These are phyloP conservation scores for Cutaneotrichosporon curvatum DNA, from an alignment of 1,284 basidiomycete species.

Conservation along the genomic window DNA sequence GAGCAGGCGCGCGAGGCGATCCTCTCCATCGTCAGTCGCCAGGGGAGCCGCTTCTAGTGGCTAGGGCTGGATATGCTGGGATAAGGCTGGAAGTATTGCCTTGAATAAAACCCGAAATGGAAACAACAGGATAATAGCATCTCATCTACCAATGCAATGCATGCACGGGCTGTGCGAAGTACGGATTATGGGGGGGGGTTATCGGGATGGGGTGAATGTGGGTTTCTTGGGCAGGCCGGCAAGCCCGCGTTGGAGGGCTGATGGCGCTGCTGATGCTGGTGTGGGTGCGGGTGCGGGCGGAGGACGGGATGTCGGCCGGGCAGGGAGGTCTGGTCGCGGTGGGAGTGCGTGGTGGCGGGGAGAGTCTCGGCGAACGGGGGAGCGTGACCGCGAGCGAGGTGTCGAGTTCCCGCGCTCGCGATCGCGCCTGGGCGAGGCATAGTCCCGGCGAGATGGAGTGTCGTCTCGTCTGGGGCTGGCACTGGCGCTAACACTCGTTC, in stretches of 20 bases:
- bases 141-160: too few relatives aligned
- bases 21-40: constrained; percentile 55
- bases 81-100: too few relatives aligned
- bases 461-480: too few relatives aligned
- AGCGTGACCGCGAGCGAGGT: neutral
- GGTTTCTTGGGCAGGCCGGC: constrained; percentile 37
- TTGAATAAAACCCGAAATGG: too few relatives aligned
- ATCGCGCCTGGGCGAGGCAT: too few relatives aligned
- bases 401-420: neutral
- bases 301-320: neutral
- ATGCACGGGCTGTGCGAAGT: too few relatives aligned
- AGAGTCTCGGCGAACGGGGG: neutral
- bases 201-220: constrained; percentile 12
- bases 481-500: neutral
- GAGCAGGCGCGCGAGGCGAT: constrained; percentile 73
- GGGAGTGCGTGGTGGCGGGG: neutral
- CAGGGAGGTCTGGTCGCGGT: neutral
- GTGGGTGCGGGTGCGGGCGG: neutral
- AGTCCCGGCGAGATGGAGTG: too few relatives aligned
- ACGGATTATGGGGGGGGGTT: too few relatives aligned
- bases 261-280: neutral
- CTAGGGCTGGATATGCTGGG: too few relatives aligned
- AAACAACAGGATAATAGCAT: too few relatives aligned
- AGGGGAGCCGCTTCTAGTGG: constrained; percentile 7
- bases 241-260: constrained; percentile 25